These are phyloP conservation scores for Boletellus deceptivus DNA, from an alignment of 1,284 basidiomycete species.

Conservation along the genomic window DNA sequence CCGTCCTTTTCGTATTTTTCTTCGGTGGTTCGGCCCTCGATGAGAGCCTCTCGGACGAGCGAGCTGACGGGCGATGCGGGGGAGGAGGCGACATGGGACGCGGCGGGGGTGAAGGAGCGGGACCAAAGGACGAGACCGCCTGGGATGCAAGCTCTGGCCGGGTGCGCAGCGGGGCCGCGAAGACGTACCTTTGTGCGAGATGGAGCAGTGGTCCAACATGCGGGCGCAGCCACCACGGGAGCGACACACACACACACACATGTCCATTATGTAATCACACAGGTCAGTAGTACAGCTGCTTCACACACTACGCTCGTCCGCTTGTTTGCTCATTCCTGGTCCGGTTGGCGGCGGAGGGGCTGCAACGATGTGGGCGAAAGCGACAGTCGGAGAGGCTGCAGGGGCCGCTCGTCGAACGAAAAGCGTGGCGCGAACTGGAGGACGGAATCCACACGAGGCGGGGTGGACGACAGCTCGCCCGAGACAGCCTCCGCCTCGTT, in stretches of 20 bases:
- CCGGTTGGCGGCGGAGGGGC: slow-evolving; percentile 25
- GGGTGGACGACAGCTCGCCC: slow-evolving; percentile 1
- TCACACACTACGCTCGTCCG: background rate
- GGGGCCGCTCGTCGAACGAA: slow-evolving; percentile 11
- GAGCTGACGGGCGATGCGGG: slow-evolving; percentile 86
- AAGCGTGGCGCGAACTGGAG: slow-evolving; percentile 12
- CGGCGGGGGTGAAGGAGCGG: slow-evolving; percentile 85
- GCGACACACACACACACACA: background rate
- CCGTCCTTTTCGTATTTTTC: slow-evolving; percentile 89
- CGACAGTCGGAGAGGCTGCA: background rate
- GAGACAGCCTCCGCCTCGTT: slow-evolving; percentile 10
- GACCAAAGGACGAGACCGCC: slow-evolving; percentile 94
- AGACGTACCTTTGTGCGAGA: slow-evolving; percentile 77
- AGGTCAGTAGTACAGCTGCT: background rate
- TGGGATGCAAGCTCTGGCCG: slow-evolving; percentile 28
- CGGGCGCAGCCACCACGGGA: too few relatives aligned
- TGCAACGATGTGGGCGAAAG: slow-evolving; percentile 15
- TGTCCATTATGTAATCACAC: slow-evolving; percentile 18
- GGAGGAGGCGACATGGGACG: slow-evolving; percentile 69
- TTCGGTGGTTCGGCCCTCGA: slow-evolving; percentile 77
- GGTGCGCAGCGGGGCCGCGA: background rate
- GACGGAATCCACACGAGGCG: background rate
- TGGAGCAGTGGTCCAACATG: slow-evolving; percentile 89
- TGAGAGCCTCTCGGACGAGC: slow-evolving; percentile 85
- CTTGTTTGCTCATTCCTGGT: background rate